Evolutionary conservation across 2,329 filamentous ascomycete species (phyloP).

Genomic region (Aspergillus sp.): DNA sequence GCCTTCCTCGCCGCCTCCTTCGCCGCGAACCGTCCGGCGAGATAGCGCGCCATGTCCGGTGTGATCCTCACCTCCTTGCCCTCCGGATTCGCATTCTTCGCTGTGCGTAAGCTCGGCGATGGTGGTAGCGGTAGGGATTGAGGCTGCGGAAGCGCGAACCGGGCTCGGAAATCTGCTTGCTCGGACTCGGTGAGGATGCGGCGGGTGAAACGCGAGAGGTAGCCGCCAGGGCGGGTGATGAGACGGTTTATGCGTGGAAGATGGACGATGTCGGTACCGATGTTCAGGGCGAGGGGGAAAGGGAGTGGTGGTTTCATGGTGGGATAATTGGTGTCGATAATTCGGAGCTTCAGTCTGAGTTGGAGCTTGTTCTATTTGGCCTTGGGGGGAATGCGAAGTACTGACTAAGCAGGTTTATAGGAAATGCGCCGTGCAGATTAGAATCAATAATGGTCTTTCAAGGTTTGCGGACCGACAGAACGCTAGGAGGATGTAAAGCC

Average conservation of each 20-base stretch:
- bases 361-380: background rate
- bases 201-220: constrained; percentile 42
- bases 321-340: background rate
- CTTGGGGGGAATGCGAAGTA: background rate
- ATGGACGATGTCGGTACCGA: constrained; percentile 81
- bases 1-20: constrained; percentile 79
- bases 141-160: constrained; percentile 31
- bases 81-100: background rate
- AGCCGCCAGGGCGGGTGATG: constrained; percentile 51
- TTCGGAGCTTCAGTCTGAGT: background rate
- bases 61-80: constrained; percentile 16
- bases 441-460: background rate
- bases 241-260: constrained; percentile 67
- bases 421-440: background rate
- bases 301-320: constrained; percentile 59
- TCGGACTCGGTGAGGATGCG: constrained; percentile 49
- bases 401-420: constrained; percentile 12
- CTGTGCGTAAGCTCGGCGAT: background rate
- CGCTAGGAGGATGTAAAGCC: background rate
- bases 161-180: constrained; percentile 41
- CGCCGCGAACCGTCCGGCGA: constrained; percentile 66
- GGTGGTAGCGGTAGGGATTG: background rate
- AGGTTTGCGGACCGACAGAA: background rate
- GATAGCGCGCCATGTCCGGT: constrained; percentile 46
- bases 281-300: constrained; percentile 57